Percentiles rank a stretch among this genome's conserved stretches.
phyloP scores from a whole-genome alignment of 306 rosid genomes.

The Pterocarpus santalinus region DNA sequence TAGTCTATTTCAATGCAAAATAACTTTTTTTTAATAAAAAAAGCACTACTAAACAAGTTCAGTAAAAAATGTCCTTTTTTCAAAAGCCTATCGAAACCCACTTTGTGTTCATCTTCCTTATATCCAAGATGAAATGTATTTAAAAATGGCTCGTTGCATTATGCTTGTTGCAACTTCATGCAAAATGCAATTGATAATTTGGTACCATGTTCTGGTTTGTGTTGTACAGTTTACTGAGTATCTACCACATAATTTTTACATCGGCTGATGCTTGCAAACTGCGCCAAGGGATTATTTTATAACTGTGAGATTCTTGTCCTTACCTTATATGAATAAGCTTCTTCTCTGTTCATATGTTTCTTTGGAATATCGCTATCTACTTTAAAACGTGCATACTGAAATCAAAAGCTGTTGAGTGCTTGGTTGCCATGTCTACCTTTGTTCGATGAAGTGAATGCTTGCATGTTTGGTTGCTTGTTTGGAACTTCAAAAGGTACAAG shows the following conservation, averaged over 20 bases:
- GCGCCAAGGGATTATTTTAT: conserved; percentile 15
- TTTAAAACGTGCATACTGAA: no score
- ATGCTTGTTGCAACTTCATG: not conserved
- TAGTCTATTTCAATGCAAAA: no score
- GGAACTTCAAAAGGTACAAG: no score
- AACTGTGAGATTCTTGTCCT: conserved; percentile 23
- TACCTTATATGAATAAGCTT: not conserved
- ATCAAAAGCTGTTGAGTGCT: conserved; percentile 7
- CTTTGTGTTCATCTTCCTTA: not conserved
- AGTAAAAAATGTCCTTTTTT: no score
- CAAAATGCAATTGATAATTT: not conserved
- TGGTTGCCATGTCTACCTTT: not conserved
- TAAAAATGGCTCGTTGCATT: conserved; percentile 23
- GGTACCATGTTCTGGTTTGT: not conserved
- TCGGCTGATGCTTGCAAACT: conserved; percentile 31
- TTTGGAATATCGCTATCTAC: not conserved
- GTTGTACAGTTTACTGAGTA: conserved; percentile 22
- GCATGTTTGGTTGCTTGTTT: no score
- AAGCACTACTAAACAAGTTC: no score
- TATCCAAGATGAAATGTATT: conserved; percentile 35
- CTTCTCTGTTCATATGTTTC: conserved; percentile 8
- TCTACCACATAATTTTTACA: conserved; percentile 25
- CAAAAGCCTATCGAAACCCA: no score
- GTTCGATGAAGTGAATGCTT: not conserved
- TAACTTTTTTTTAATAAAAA: no score